Percentiles rank a stretch among this genome's conserved stretches.
phyloP scores from a whole-genome alignment of 139 green algal species.

The Tetraselmis striata region DNA sequence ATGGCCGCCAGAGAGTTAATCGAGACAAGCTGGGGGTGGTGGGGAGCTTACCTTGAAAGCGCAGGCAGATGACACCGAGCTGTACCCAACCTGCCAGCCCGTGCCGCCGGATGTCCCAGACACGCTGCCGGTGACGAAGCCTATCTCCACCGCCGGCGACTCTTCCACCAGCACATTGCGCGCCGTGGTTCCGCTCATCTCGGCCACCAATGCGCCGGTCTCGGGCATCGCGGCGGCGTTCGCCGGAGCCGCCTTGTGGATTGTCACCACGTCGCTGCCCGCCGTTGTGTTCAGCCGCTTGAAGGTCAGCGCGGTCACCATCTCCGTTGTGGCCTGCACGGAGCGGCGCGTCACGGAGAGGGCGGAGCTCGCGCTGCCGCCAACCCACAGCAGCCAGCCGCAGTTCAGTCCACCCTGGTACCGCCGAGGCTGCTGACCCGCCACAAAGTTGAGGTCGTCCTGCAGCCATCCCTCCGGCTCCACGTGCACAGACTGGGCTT shows the following conservation, averaged over 20 bases:
- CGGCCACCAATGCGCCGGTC: not conserved
- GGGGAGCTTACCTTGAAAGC: not conserved
- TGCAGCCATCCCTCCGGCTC: not conserved
- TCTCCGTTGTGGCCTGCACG: not conserved
- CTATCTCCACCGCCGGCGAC: not conserved
- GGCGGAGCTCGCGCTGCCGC: not conserved
- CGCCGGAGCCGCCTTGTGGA: not conserved
- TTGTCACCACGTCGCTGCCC: not conserved
- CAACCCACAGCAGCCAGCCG: not conserved
- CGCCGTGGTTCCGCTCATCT: not conserved
- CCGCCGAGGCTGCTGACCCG: too few relatives aligned
- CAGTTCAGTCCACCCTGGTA: not conserved
- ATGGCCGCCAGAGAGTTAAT: too few relatives aligned
- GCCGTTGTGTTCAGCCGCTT: not conserved
- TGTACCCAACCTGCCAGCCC: not conserved
- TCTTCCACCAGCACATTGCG: not conserved
- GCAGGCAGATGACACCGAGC: not conserved
- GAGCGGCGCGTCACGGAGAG: not conserved
- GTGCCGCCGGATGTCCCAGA: not conserved
- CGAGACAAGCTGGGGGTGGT: too few relatives aligned
- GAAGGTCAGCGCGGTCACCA: not conserved
- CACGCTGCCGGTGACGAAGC: not conserved
- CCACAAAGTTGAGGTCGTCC: not conserved
- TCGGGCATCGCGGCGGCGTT: not conserved
- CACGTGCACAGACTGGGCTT: not conserved